Base-by-base conservation (phyloP, 2,329 filamentous ascomycete species). In the Trichophyton simii region DNA sequence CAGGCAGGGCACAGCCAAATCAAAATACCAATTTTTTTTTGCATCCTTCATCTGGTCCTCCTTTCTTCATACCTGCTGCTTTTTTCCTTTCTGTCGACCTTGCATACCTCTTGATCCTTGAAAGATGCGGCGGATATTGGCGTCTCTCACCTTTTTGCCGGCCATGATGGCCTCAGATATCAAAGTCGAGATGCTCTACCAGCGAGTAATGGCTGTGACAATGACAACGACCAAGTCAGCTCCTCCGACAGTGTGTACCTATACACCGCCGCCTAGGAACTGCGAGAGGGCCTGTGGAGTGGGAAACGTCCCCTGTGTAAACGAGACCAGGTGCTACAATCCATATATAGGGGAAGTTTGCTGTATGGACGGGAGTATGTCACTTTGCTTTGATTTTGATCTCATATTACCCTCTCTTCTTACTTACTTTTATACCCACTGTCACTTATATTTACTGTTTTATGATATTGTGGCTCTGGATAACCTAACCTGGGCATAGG, bases 291-390 rank as follows among this genome's bases (percentile, higher is more conserved):
- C 48, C 20, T 60, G 59, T 38, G 59, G 59, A 42, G 9, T 34
- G 9, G 59, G 59, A n/a, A 60, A 60, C 25, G 20, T 55, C 22
- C 42, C 44, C 44, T 60, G 59, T 42, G 44, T 42, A n/a, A 38
- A 42, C 25, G 18, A 54, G 8, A 41, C 44, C 15, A 52, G 28
- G 6, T 60, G 59, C 28, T 60, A 60, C 28, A 60, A 60, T 22
- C 59, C 59, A 20, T 31, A 41, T 28, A 6, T n/a, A 11, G 59
- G 59, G 11, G 59, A 60, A 22, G 22, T 42, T n/a, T 60, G 59
- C 25, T 60, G 59, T 28, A 15, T 15, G 3, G 31, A 60, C 13
- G 59, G 59, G 54, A 50, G 59, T 60, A 55, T 8, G 59, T 52
- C 4, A 42, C 20, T 42, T 48, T 44, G 6, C 13, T 60, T 31